Percentiles rank a stretch among this genome's conserved stretches.
Conservation (phyloP, 352 stramenopile species). For the Hyaloperonospora brassicae region DNA sequence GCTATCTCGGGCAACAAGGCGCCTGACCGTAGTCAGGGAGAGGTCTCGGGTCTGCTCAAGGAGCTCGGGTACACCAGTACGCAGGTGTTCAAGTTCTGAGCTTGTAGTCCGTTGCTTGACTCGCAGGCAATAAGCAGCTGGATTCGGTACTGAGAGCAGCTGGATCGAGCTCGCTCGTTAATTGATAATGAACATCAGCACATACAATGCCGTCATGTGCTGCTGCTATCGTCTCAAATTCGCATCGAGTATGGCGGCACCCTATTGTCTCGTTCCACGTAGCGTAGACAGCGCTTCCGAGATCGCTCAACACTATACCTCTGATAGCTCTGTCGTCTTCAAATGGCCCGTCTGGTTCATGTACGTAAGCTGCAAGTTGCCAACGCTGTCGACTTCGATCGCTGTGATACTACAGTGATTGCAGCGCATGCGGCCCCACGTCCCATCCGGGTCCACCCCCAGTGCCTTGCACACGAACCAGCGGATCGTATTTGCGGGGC, state of each 20-base stretch:
- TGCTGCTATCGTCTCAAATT: no score
- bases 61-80: conserved; percentile 46
- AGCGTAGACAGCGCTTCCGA: no score
- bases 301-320: conserved; percentile 28
- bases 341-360: conserved; percentile 63
- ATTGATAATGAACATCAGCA: no score
- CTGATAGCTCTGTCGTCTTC: conserved; percentile 44
- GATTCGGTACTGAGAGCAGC: no score
- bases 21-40: conserved; percentile 68
- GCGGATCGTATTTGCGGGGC: conserved; percentile 66
- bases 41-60: conserved; percentile 69
- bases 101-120: background rate
- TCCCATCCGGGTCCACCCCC: conserved; percentile 50
- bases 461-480: conserved; percentile 67
- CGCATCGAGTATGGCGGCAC: no score
- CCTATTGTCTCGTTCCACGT: no score
- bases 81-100: conserved; percentile 69
- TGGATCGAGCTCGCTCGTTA: no score
- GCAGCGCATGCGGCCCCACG: conserved; percentile 66
- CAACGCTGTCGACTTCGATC: conserved; percentile 59
- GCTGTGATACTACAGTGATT: conserved; percentile 56
- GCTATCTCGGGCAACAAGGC: conserved; percentile 72
- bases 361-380: conserved; percentile 55
- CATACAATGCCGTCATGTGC: no score
- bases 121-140: no score